Percentiles rank a stretch among this genome's conserved stretches.
Conservation (phyloP, 1,284 basidiomycete genomes). For the Trametes versicolor region DNA sequence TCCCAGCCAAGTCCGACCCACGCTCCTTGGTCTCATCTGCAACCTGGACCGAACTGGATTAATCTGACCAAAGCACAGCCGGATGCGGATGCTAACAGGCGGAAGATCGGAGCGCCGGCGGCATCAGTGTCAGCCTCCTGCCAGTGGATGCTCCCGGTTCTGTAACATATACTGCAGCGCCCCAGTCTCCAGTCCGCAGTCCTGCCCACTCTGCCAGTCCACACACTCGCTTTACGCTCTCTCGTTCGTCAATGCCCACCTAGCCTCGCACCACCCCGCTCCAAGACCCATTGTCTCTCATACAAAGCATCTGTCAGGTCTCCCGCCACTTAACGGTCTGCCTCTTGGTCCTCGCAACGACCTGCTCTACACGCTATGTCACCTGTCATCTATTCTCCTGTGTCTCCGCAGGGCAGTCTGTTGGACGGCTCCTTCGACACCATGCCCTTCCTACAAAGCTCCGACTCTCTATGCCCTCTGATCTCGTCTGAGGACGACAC, state of each 20-base stretch:
- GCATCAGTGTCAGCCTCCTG: slow-evolving; percentile 31
- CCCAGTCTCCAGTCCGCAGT: slow-evolving; percentile 4
- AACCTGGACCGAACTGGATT: background rate
- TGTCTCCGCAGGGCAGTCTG: slow-evolving; percentile 18
- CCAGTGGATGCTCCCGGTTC: slow-evolving; percentile 23
- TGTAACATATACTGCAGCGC: slow-evolving; percentile 28
- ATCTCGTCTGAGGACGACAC: slow-evolving; percentile 24
- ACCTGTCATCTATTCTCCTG: slow-evolving; percentile 27
- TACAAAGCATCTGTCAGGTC: slow-evolving; percentile 23
- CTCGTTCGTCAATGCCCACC: slow-evolving; percentile 18
- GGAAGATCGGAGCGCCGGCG: slow-evolving; percentile 24
- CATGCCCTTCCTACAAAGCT: slow-evolving; percentile 20
- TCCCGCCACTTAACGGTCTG: slow-evolving; percentile 18
- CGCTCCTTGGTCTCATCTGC: slow-evolving; percentile 5
- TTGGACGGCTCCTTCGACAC: slow-evolving; percentile 18
- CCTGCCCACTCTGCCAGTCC: slow-evolving; percentile 23
- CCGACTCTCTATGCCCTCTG: slow-evolving; percentile 25
- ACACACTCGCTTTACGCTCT: slow-evolving; percentile 12
- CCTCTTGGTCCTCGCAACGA: slow-evolving; percentile 8
- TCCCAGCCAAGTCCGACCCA: background rate
- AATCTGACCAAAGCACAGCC: slow-evolving; percentile 4
- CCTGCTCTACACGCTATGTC: slow-evolving; percentile 29
- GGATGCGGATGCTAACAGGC: slow-evolving; percentile 24
- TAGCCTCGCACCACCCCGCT: slow-evolving; percentile 15
- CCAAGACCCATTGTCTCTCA: slow-evolving; percentile 22